phyloP scores from a whole-genome alignment of 805 yeast species.

The Wickerhamomyces silvicola region DNA sequence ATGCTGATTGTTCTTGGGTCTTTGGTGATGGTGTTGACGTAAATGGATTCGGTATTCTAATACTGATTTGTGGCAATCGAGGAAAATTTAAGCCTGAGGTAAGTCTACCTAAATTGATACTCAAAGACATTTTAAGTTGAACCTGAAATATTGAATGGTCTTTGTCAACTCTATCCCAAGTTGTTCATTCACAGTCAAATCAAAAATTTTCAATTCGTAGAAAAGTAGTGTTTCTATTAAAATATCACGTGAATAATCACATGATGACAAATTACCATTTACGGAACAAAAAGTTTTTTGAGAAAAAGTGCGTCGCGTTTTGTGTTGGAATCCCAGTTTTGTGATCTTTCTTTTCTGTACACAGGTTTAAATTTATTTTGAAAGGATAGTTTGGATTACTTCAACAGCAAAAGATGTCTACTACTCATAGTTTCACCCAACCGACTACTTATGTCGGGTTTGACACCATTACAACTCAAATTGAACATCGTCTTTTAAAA shows the following conservation, averaged over 20 bases:
- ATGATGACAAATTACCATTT: slow-evolving; percentile 2
- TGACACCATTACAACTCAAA: slow-evolving; percentile 92
- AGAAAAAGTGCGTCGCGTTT: slow-evolving; percentile 12
- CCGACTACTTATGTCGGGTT: slow-evolving; percentile 89
- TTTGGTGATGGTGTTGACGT: slow-evolving; percentile 4
- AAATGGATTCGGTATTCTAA: slow-evolving; percentile 20
- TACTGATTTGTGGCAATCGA: slow-evolving; percentile 19
- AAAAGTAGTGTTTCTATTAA: not conserved
- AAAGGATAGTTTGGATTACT: not conserved
- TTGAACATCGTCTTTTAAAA: slow-evolving; percentile 84
- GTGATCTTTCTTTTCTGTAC: not conserved
- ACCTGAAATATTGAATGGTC: not conserved
- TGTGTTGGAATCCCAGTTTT: slow-evolving; percentile 10
- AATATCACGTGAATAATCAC: not conserved
- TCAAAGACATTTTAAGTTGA: slow-evolving; percentile 13
- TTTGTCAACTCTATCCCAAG: too few relatives aligned
- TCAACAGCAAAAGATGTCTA: slow-evolving; percentile 1
- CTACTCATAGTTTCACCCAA: slow-evolving; percentile 20
- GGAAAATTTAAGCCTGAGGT: slow-evolving; percentile 14
- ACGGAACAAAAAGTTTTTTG: not conserved
- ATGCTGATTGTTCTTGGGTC: slow-evolving; percentile 13
- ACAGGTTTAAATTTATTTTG: not conserved
- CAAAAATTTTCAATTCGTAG: not conserved
- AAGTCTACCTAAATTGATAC: slow-evolving; percentile 15
- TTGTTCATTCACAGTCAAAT: not conserved